Base-by-base conservation (phyloP, 805 yeast genomes). In the Ogataea glucozyma region DNA sequence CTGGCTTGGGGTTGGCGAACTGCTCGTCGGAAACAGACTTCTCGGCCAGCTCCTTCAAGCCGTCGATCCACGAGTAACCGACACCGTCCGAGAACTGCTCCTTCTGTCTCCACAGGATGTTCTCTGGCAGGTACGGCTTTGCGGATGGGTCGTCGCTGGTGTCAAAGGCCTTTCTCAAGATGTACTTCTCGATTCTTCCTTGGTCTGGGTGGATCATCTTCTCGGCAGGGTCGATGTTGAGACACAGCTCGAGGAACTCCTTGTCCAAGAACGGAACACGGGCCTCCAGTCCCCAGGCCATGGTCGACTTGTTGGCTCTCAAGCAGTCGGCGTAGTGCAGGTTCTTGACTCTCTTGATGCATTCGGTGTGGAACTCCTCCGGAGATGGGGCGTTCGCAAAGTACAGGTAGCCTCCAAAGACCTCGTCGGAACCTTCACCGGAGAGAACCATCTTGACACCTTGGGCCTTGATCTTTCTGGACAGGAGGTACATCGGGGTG, bases 261-360 rank as follows among this genome's bases (percentile, higher is more conserved):
- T 83, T 87, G 72, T 93, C 99, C 72, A 93, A 79, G 86, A 93
- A 93, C 56, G 99, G 99, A 56, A 93, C 99, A 73, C 99, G 86
- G 49, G 99, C 99, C 74, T 93, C 99, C 52, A 93, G 79, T 69
- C 99, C 99, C 99, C 99, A 93, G 32, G 99, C 98, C 97, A 93
- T 88, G 46, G 99, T 93, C 24, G 97, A 90, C 73, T 93, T 93
- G 86, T 93, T 93, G 53, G 99, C 99, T 71, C 99, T 85, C 66
- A 93, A 74, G 75, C 98, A 91, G 74, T 93, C 99, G 49, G 98
- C 88, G 57, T 82, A 82, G 70, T 93, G 97, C 71, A 93, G 78
- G 91, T 93, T 90, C 78, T 93, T 88, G 58, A 93, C 97, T 69
- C 99, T 81, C 73, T 85, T 76, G 50, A 93, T 96, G 71, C 95